Conservation (phyloP, 176 grass and related monocot species). For the Urochloa ruziziensis region DNA sequence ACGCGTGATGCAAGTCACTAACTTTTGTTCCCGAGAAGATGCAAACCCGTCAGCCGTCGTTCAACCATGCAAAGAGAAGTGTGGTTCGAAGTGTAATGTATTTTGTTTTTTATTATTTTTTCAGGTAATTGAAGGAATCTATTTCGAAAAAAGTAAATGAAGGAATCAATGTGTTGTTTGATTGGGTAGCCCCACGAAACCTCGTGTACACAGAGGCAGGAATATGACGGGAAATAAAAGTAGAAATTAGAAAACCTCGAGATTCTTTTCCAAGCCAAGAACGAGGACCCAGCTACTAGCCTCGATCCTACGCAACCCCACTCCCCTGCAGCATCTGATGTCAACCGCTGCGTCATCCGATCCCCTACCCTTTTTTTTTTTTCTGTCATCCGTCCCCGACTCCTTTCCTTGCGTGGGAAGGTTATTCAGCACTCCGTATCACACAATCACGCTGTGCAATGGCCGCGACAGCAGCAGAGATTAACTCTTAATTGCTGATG, state of each 20-base stretch:
- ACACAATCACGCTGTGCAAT: neutral
- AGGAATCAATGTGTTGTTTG: neutral
- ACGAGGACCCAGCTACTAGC: neutral
- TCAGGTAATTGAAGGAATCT: too few relatives aligned
- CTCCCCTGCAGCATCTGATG: neutral
- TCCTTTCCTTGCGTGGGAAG: neutral
- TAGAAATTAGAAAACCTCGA: neutral
- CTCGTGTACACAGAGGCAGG: neutral
- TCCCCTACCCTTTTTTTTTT: neutral
- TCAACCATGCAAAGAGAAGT: too few relatives aligned
- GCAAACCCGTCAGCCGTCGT: too few relatives aligned
- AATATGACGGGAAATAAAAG: neutral
- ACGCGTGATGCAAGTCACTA: too few relatives aligned
- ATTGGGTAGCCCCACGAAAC: neutral
- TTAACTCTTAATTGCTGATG: neutral
- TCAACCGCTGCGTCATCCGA: neutral
- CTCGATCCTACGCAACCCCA: constrained; percentile 26
- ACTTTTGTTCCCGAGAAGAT: too few relatives aligned
- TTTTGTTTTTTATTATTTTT: too few relatives aligned
- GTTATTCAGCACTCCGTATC: neutral
- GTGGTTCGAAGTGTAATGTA: too few relatives aligned
- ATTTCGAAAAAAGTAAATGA: too few relatives aligned
- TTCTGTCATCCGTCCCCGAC: neutral
- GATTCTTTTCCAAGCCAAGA: neutral
- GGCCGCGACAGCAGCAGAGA: neutral